A percentile compares a stretch with the other conserved stretches of the same genome.
These are phyloP conservation scores for Xylaria sp. DNA, from an alignment of 2,329 filamentous ascomycete genomes.

Conservation along the genomic window DNA sequence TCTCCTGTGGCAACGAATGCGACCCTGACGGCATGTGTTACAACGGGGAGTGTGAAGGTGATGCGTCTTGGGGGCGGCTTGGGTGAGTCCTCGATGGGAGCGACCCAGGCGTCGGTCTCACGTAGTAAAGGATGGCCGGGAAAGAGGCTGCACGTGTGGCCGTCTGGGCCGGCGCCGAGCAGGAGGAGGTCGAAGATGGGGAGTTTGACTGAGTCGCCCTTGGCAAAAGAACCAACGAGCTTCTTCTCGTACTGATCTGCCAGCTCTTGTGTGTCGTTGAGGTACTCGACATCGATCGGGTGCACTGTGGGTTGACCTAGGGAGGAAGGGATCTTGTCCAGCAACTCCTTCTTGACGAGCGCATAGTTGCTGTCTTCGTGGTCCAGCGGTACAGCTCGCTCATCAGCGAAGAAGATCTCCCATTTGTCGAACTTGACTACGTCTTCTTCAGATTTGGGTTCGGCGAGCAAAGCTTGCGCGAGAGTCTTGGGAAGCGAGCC, in stretches of 20 bases:
- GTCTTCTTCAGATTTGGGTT: constrained; percentile 64
- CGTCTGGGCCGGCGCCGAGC: constrained; percentile 93
- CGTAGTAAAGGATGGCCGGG: constrained; percentile 87
- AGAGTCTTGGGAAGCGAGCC: constrained; percentile 92
- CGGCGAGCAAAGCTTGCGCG: constrained; percentile 80
- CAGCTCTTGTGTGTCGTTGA: constrained; percentile 87
- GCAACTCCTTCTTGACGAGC: constrained; percentile 85
- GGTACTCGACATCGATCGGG: constrained; percentile 73
- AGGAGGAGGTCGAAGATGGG: constrained; percentile 96
- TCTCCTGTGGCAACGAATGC: constrained; percentile 91
- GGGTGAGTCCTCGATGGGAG: constrained; percentile 89
- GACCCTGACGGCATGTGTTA: constrained; percentile 85
- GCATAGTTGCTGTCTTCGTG: constrained; percentile 95
- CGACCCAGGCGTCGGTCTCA: constrained; percentile 91
- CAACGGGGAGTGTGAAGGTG: constrained; percentile 90
- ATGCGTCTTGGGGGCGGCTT: constrained; percentile 94
- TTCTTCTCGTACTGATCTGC: constrained; percentile 93
- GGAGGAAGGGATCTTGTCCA: constrained; percentile 84
- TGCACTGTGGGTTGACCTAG: constrained; percentile 77
- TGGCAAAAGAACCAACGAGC: constrained; percentile 86
- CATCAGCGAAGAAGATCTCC: constrained; percentile 99
- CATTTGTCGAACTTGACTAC: constrained; percentile 83
- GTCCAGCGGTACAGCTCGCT: constrained; percentile 91
- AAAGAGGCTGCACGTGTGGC: constrained; percentile 97
- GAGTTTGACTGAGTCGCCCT: constrained; percentile 91